These are phyloP conservation scores for Rhodotorula kratochvilovae DNA, from an alignment of 768 basidiomycete genomes.

Conservation along the genomic window DNA sequence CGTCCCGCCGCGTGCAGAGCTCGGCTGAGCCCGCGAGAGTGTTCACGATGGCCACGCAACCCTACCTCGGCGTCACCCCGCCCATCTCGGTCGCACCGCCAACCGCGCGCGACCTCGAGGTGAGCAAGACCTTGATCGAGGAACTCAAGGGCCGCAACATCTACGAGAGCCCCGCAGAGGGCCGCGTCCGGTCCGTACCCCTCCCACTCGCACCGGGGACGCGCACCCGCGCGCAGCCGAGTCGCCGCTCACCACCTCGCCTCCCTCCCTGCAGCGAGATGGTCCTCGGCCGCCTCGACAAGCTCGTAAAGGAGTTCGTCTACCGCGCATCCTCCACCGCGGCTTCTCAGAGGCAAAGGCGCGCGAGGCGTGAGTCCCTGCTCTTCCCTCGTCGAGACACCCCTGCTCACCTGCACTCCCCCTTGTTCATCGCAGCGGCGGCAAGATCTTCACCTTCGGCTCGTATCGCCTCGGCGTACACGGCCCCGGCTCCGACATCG, in stretches of 20 bases:
- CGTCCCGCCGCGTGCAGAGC: not conserved
- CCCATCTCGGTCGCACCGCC: slow-evolving; percentile 60
- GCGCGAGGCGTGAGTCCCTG: slow-evolving; percentile 56
- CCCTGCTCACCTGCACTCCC: not conserved
- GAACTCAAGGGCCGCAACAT: slow-evolving; percentile 79
- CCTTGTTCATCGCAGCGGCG: slow-evolving; percentile 54
- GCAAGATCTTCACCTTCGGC: slow-evolving; percentile 98
- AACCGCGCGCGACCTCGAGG: slow-evolving; percentile 54
- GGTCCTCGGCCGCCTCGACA: slow-evolving; percentile 81
- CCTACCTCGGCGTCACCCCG: slow-evolving; percentile 41
- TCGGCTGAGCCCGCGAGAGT: not conserved
- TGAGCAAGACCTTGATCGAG: slow-evolving; percentile 78
- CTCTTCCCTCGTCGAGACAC: not conserved
- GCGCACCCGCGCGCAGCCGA: too few species aligned
- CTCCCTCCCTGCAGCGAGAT: slow-evolving; percentile 62
- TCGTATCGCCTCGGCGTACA: slow-evolving; percentile 97
- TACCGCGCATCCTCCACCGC: slow-evolving; percentile 68
- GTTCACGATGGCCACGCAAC: not conserved
- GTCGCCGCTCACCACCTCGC: too few species aligned
- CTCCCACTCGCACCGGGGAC: not conserved
- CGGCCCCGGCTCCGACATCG: slow-evolving; percentile 91
- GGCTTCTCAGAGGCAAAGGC: slow-evolving; percentile 87
- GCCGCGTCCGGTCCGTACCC: slow-evolving; percentile 70
- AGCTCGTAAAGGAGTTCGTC: slow-evolving; percentile 89
- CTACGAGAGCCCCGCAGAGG: slow-evolving; percentile 84